These are phyloP conservation scores for Fusarium pseudograminearum DNA, from an alignment of 2,329 filamentous ascomycete genomes.

Conservation along the genomic window DNA sequence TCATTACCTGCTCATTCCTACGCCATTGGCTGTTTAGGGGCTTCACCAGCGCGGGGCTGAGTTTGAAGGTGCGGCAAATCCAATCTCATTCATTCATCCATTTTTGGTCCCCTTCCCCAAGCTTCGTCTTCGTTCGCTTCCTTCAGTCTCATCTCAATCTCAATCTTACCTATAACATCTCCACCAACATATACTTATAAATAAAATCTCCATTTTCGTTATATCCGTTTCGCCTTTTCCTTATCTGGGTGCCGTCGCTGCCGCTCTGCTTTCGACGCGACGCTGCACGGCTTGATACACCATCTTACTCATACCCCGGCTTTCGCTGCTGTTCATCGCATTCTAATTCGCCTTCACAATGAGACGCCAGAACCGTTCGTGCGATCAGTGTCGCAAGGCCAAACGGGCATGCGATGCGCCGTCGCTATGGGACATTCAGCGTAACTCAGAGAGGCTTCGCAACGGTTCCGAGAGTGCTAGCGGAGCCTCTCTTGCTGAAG, in stretches of 20 bases:
- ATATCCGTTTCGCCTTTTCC: not conserved
- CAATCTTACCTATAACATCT: constrained; percentile 10
- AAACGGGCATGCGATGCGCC: constrained; percentile 49
- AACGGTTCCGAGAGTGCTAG: constrained; percentile 37
- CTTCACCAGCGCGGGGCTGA: constrained; percentile 32
- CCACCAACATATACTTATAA: constrained; percentile 21
- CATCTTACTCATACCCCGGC: constrained; percentile 16
- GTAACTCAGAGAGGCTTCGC: constrained; percentile 45
- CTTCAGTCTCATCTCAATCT: constrained; percentile 35
- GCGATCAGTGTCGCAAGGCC: constrained; percentile 49
- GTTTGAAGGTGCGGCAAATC: constrained; percentile 31
- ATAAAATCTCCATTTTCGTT: constrained; percentile 13
- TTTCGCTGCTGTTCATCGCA: constrained; percentile 9
- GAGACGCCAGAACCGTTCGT: constrained; percentile 49
- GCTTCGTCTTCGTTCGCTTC: constrained; percentile 10
- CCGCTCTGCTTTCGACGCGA: constrained; percentile 29
- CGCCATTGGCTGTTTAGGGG: constrained; percentile 22
- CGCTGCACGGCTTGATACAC: constrained; percentile 13
- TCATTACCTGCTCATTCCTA: constrained; percentile 11
- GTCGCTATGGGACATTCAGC: constrained; percentile 48
- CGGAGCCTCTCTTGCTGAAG: constrained; percentile 44
- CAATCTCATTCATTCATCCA: constrained; percentile 44
- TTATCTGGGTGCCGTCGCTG: constrained; percentile 4
- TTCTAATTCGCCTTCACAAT: constrained; percentile 27
- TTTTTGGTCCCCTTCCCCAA: constrained; percentile 35